Base-by-base conservation (phyloP, 768 basidiomycete genomes). In the Calocybe gangraenosa region DNA sequence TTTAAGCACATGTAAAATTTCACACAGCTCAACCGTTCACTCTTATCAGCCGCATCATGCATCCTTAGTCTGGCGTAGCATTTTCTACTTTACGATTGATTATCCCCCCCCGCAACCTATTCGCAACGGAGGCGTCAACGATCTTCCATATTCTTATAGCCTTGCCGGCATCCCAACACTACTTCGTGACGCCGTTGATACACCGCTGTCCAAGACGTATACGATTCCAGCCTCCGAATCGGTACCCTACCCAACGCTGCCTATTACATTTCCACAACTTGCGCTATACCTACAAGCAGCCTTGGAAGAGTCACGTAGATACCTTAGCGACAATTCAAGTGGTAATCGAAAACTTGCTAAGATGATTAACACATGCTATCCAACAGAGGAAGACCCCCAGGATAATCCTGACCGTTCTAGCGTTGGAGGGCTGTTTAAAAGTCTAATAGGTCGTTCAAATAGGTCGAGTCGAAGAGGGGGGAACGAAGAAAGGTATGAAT, bases 11-110 rank as follows among this genome's bases (percentile, higher is more conserved):
- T 21, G 7, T n/a, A 9, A 15, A 37, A 11, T 28, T 37, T 23
- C 37, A 22, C 15, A 8, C 7, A 37, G 13, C 9, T 3, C 25
- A 25, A 17, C 41, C 31, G 28, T 20, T 36, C 50, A 36, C n/a
- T 28, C n/a, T 21, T 44, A 4, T 33, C 34, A 89, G 86, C 70
- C 82, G 7, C 78, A 84, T 54, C 77, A 73, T 31, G 57, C 70
- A 15, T 73, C 81, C 0, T 55, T 65, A 3, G 78, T 81, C 14
- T 92, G 89, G 89, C 75, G 83, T 43, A 81, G 82, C 8, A 66
- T 91, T 17, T 61, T 91, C 13, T 91, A 87, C 74, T 79, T 92
- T 53, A 82, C 84, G 1, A 76, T 87, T 43, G 89, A 92, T 55
- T 70, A 81, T 54, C 79, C 81, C 1, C 58, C 79, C 1, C 83